Conservation (phyloP, 1,284 basidiomycete genomes). For the Rhodotorula sp. region DNA sequence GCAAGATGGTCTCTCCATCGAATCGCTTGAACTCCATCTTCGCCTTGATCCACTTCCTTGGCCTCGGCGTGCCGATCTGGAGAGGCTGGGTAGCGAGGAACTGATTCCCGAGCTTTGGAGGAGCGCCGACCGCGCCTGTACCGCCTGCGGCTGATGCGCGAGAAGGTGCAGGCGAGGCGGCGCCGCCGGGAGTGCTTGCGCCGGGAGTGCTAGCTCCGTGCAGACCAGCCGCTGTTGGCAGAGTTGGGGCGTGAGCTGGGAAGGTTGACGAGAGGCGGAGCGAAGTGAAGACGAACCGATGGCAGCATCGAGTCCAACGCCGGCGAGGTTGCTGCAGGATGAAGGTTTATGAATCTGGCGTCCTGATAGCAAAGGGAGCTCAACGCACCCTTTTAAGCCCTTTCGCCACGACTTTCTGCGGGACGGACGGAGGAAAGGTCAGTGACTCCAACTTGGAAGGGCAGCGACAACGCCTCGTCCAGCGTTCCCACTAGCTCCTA, state of each 20-base stretch:
- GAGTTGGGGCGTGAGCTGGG: neutral
- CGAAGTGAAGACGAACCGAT: neutral
- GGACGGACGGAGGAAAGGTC: too few relatives aligned
- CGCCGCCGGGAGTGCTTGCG: neutral
- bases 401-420: conserved; percentile 30
- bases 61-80: conserved; percentile 24
- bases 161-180: neutral
- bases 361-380: too few relatives aligned
- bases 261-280: neutral
- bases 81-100: conserved; percentile 21
- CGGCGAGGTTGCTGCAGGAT: conserved; percentile 11
- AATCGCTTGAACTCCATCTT: conserved; percentile 16
- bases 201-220: neutral
- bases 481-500: too few relatives aligned
- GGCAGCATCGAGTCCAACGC: conserved; percentile 8
- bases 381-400: conserved; percentile 32
- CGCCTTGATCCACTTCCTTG: conserved; percentile 25
- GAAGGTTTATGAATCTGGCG: neutral
- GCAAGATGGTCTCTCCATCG: conserved; percentile 3
- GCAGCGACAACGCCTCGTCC: neutral
- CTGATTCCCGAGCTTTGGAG: conserved; percentile 22
- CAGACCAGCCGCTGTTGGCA: too few relatives aligned
- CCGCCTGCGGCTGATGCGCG: neutral
- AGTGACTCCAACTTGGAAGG: too few relatives aligned
- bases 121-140: conserved; percentile 9